Base-by-base conservation (phyloP, 805 yeast species). In the Cyberlindnera misumaiensis region DNA sequence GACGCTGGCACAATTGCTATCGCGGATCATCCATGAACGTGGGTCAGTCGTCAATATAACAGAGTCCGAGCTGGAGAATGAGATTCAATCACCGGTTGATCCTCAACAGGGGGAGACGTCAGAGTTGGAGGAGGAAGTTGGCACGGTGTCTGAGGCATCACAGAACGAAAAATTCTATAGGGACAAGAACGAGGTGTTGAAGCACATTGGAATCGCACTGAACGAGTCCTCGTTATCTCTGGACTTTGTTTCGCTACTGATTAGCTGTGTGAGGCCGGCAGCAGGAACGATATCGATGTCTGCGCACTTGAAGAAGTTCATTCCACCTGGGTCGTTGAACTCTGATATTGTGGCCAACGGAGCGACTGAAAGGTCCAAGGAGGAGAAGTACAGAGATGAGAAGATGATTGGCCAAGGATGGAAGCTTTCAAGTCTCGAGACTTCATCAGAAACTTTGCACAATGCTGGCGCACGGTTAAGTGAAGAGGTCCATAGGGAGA, bases 271-370 rank as follows among this genome's bases (percentile, higher is more conserved):
- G 10, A 72, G 93, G 45, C 96, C 96, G 2, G 85, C 86, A 14
- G 83, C 90, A 2, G 95, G 94, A 3, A 73, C 83, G 26, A 70
- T 88, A 3, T 86, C 97, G 2, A 85, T 90, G 77, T 87, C 96
- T 1, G 87, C 94, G 1, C 88, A 77, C 56, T 63, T 88, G 45
- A 75, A 78, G 48, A 81, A 83, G 49, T 75, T 73, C 39, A 83
- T 81, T 0, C 85, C 93, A 2, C 63, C 82, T 10, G 94, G 90
- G 0, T 80, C 95, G 0, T 64, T 89, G 40, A 77, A 75, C 37
- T 64, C 65, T 30, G 72, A 67, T 39, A 48, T 46, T n/a, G 50
- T 66, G 2, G 32, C 40, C 5, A 54, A 43, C 9, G 49, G 44
- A 2, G 36, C 45, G 0, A 36, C 51, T 4, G 46, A 45, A 9